A percentile compares a stretch with the other conserved stretches of the same genome.
Conservation (phyloP, 192 early-diverging fungal genomes). For the Coemansia sp. region DNA sequence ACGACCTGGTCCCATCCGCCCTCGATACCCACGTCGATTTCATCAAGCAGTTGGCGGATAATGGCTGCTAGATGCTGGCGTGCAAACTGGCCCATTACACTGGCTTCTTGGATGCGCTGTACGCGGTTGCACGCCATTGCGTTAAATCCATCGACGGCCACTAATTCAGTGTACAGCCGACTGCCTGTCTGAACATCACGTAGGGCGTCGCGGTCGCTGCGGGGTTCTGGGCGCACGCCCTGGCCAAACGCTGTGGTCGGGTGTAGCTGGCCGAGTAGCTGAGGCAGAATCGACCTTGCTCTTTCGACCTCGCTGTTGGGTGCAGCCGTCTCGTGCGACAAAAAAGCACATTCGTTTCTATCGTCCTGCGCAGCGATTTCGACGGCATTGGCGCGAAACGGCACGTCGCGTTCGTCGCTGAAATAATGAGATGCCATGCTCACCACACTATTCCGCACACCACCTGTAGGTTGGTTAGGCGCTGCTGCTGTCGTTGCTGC, state of each 20-base stretch:
- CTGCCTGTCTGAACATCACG: slow-evolving; percentile 1
- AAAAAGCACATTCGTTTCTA: slow-evolving; percentile 43
- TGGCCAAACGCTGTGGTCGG: slow-evolving; percentile 8
- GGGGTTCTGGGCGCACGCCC: slow-evolving; percentile 4
- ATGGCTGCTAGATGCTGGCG: slow-evolving; percentile 64
- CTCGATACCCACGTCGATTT: slow-evolving; percentile 54
- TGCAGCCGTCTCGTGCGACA: slow-evolving; percentile 13
- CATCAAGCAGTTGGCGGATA: slow-evolving; percentile 66
- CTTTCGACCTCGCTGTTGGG: slow-evolving; percentile 19
- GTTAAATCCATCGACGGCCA: slow-evolving; percentile 31
- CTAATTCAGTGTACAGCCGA: slow-evolving; percentile 28
- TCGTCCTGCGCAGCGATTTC: slow-evolving; percentile 49
- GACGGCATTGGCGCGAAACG: slow-evolving; percentile 41
- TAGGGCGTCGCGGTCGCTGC: neutral
- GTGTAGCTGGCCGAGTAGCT: slow-evolving; percentile 27
- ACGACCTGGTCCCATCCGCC: slow-evolving; percentile 41
- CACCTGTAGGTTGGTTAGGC: no score
- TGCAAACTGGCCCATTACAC: slow-evolving; percentile 35
- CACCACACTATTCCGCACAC: no score
- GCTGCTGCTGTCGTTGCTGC: slow-evolving; percentile 2
- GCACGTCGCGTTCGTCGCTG: slow-evolving; percentile 30
- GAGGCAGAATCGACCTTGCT: slow-evolving; percentile 22
- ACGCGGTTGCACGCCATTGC: slow-evolving; percentile 23
- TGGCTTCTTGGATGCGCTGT: slow-evolving; percentile 14
- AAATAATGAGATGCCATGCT: no score